Percentiles rank a stretch among this genome's conserved stretches.
phyloP scores from a whole-genome alignment of 257 asterid genomes.

The Capsicum chinense region DNA sequence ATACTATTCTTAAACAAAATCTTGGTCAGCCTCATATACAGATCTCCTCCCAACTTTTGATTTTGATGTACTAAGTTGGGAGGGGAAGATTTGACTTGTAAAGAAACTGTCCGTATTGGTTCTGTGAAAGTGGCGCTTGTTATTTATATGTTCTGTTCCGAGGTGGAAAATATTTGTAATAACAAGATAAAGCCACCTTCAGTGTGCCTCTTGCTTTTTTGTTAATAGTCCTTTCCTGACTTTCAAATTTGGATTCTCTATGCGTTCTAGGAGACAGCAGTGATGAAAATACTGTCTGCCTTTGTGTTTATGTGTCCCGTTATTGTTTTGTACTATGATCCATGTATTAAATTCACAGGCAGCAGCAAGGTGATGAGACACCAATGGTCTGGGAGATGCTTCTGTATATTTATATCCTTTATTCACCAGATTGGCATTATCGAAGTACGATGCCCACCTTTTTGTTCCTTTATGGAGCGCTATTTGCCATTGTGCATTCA shows the following conservation, averaged over 20 bases:
- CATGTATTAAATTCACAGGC: slow-evolving; percentile 52
- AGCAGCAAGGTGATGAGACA: slow-evolving; percentile 98
- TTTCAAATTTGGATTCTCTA: not conserved
- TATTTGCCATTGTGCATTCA: slow-evolving; percentile 78
- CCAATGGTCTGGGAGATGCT: slow-evolving; percentile 99
- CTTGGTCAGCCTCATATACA: not conserved
- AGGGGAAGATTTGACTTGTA: slow-evolving; percentile 12
- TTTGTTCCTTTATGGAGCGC: slow-evolving; percentile 82
- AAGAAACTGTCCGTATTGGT: not conserved
- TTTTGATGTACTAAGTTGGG: not conserved
- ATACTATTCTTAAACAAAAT: not conserved
- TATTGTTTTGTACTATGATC: slow-evolving; percentile 18
- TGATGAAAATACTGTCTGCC: slow-evolving; percentile 20
- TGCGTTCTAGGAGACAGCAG: not conserved
- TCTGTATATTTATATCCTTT: slow-evolving; percentile 88
- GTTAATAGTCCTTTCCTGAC: not conserved
- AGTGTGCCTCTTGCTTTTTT: not conserved
- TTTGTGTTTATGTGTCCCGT: not conserved
- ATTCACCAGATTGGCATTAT: slow-evolving; percentile 98
- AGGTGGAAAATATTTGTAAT: not conserved
- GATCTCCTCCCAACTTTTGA: not conserved
- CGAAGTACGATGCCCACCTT: slow-evolving; percentile 97
- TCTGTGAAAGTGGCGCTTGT: not conserved
- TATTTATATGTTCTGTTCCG: not conserved
- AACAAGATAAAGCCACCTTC: not conserved